A percentile compares a stretch with the other conserved stretches of the same genome.
Evolutionary conservation across 495 filamentous ascomycete species (phyloP).

Genomic region (Hapsidospora chrysogenum): DNA sequence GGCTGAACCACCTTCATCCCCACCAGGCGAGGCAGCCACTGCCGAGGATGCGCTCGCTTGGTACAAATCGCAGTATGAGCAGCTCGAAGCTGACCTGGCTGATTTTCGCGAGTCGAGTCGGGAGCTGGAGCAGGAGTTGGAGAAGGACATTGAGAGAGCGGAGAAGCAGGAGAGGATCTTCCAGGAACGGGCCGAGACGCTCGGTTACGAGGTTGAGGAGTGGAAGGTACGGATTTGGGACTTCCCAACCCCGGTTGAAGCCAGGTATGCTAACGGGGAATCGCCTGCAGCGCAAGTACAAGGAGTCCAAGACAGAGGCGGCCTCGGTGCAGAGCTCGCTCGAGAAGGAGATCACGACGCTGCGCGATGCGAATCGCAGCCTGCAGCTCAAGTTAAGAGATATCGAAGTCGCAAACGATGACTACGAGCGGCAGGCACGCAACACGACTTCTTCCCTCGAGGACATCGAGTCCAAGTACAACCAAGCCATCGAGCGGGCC

Average conservation of each 20-base stretch:
- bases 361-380: constrained; percentile 70
- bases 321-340: constrained; percentile 66
- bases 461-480: constrained; percentile 93
- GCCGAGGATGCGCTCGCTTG: constrained; percentile 64
- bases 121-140: constrained; percentile 86
- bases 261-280: no score
- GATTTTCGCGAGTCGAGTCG: constrained; percentile 90
- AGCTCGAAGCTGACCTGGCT: constrained; percentile 75
- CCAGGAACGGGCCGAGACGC: constrained; percentile 67
- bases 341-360: constrained; percentile 87
- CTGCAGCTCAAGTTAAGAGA: constrained; percentile 73
- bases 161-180: constrained; percentile 81
- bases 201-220: constrained; percentile 85
- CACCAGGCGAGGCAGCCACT: constrained; percentile 37
- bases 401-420: constrained; percentile 95
- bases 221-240: constrained; percentile 99
- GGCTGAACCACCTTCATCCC: constrained; percentile 48
- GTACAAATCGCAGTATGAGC: constrained; percentile 93
- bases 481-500: constrained; percentile 74
- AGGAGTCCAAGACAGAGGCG: constrained; percentile 78
- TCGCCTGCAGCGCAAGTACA: constrained; percentile 79
- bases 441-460: constrained; percentile 90
- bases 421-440: constrained; percentile 88
- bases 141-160: constrained; percentile 89
- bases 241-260: constrained; percentile 2